A percentile compares a stretch with the other conserved stretches of the same genome.
Evolutionary conservation across 495 filamentous ascomycete species (phyloP).

Genomic region (Geopyxis carbonaria): DNA sequence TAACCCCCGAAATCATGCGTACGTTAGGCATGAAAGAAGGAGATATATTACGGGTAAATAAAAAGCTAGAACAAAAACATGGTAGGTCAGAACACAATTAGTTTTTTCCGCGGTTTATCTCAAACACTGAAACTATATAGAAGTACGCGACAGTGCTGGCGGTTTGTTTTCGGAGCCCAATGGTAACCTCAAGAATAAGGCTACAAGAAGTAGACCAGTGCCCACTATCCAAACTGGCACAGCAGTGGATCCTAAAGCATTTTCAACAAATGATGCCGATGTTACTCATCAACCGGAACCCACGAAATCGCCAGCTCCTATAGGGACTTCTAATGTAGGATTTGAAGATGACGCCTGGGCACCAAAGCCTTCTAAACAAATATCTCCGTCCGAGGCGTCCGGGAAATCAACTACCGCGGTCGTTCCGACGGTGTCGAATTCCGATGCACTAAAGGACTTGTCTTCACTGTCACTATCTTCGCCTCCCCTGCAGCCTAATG

Average conservation of each 20-base stretch:
- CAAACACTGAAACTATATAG: too few species aligned
- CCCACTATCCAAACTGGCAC: slow-evolving; percentile 71
- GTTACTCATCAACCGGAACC: background rate
- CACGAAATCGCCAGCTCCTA: background rate
- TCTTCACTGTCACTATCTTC: slow-evolving; percentile 49
- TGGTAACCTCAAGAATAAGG: slow-evolving; percentile 3
- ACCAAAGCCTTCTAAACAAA: slow-evolving; percentile 71
- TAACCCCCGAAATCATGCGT: slow-evolving; percentile 61
- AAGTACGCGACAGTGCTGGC: slow-evolving; percentile 28
- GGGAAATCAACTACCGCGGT: too few species aligned
- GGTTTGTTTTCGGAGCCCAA: slow-evolving; percentile 3
- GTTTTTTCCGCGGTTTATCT: too few species aligned
- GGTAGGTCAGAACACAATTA: slow-evolving; percentile 43
- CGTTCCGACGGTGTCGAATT: too few species aligned
- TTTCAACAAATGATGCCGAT: slow-evolving; percentile 40
- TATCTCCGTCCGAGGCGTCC: slow-evolving; percentile 27
- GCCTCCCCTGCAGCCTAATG: slow-evolving; percentile 57
- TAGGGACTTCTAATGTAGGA: slow-evolving; percentile 29
- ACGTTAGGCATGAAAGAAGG: slow-evolving; percentile 85
- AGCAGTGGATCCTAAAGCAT: slow-evolving; percentile 71
- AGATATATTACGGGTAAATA: slow-evolving; percentile 89
- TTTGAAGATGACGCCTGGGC: slow-evolving; percentile 99
- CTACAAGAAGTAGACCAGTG: slow-evolving; percentile 42
- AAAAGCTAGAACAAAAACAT: slow-evolving; percentile 67
- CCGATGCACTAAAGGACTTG: slow-evolving; percentile 54